Base-by-base conservation (phyloP, 2,329 filamentous ascomycete species). In the Chaetomium olivaceum region DNA sequence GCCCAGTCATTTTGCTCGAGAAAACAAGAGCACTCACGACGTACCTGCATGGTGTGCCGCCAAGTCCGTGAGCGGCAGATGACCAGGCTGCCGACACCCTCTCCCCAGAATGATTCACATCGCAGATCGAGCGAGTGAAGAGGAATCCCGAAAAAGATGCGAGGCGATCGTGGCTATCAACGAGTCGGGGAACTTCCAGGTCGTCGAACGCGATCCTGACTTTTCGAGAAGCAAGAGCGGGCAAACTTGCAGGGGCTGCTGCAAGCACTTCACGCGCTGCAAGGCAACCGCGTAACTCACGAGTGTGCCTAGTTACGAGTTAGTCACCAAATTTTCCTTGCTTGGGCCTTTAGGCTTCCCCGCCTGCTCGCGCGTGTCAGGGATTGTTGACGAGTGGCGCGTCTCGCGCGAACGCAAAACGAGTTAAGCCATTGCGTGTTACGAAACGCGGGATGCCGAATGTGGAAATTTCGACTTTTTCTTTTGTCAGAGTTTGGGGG, bases 1-100 rank as follows among this genome's bases (percentile, higher is more conserved):
- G 29, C 9, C 57, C 39, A 36, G 33, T 62, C 36, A 33, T 43
- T 12, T 33, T 57, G 21, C 21, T 36, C 19, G 19, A 33, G 21
- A 50, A 11, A n/a, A 14, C 14, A 43, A 21, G 61, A 61, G 33
- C 50, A 16, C 61, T 62, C 62, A 62, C 52, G 31, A 62, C 58
- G 70, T 71, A 70, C 70, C 70, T 73, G 71, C 72, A 72, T 73
- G 67, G 69, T 69, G 69, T 66, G 39, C 16, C 16, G 39, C 39
- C 39, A 43, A 43, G 62, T 70, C 67, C 64, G 58, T 65, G 27
- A 29, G 12, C 61, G 61, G 29, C 67, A 66, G 64, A 62, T 70
- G 64, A 67, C 58, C 65, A 51, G 33, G 54, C 51, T 56, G 61
- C 46, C 46, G 16, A 29, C 60, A 43, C 50, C 43, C 46, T 58